Percentiles rank a stretch among this genome's conserved stretches.
These are phyloP conservation scores for Akebia trifoliata DNA, from an alignment of 164 flowering plant species.

Conservation along the genomic window DNA sequence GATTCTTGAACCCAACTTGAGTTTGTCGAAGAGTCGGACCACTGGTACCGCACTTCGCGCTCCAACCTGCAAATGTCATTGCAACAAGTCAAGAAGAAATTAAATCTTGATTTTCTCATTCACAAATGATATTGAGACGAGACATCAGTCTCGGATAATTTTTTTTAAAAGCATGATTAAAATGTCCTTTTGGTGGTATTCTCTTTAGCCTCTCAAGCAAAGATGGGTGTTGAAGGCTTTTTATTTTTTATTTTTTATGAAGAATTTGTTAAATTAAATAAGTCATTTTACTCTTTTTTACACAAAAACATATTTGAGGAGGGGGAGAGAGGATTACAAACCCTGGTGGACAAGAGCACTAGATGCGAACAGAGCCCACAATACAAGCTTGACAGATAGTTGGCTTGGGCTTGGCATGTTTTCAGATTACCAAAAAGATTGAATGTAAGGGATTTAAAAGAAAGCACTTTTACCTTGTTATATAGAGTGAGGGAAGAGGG, in stretches of 20 bases:
- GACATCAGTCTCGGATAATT: too few species aligned
- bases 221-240: too few species aligned
- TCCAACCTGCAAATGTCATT: slow-evolving; percentile 22
- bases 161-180: too few species aligned
- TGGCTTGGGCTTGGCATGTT: slow-evolving; percentile 16
- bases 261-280: too few species aligned
- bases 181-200: too few species aligned
- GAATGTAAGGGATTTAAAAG: not conserved
- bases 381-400: slow-evolving; percentile 15
- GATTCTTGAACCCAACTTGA: slow-evolving; percentile 31
- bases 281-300: too few species aligned
- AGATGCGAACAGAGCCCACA: slow-evolving; percentile 17
- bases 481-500: not conserved
- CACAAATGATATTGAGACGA: too few species aligned
- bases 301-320: not conserved
- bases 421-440: not conserved
- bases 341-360: slow-evolving; percentile 24
- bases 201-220: too few species aligned
- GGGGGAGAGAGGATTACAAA: slow-evolving; percentile 5
- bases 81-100: not conserved
- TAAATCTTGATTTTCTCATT: too few species aligned
- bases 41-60: slow-evolving; percentile 25
- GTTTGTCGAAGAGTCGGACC: slow-evolving; percentile 36
- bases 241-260: too few species aligned
- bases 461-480: not conserved